Conservation (phyloP, 345 rosid species). For the Excoecaria cochinchinensis region DNA sequence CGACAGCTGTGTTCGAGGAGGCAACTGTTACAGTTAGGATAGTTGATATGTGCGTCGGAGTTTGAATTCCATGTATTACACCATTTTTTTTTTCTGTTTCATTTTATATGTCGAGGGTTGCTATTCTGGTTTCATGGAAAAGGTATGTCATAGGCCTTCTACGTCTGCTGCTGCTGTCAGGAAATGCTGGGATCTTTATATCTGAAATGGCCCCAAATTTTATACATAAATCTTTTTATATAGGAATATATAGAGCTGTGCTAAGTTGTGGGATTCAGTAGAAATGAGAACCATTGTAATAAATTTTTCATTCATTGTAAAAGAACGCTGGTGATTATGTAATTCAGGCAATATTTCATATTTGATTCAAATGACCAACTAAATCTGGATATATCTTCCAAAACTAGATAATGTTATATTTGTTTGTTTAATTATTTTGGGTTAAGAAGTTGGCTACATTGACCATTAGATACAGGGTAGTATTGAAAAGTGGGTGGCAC, state of each 20-base stretch:
- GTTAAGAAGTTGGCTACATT: background rate
- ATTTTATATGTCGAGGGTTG: constrained; percentile 22
- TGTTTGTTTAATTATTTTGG: background rate
- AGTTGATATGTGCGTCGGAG: constrained; percentile 18
- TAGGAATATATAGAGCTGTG: constrained; percentile 32
- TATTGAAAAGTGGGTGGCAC: background rate
- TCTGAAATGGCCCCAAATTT: constrained; percentile 27
- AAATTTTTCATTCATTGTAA: constrained; percentile 16
- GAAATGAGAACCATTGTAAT: constrained; percentile 19
- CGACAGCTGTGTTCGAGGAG: constrained; percentile 25
- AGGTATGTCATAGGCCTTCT: constrained; percentile 20
- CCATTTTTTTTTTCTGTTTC: constrained; percentile 8
- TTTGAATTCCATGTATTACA: constrained; percentile 21
- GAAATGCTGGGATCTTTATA: constrained; percentile 29
- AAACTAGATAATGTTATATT: background rate
- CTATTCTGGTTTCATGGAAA: constrained; percentile 18
- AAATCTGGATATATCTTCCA: background rate
- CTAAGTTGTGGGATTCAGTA: constrained; percentile 22
- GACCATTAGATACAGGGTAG: background rate
- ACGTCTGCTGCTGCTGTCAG: constrained; percentile 15
- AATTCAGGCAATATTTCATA: background rate
- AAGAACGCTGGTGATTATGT: background rate
- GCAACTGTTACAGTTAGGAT: constrained; percentile 19
- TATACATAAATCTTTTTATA: constrained; percentile 37
- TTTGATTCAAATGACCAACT: no score